A percentile compares a stretch with the other conserved stretches of the same genome.
These are phyloP conservation scores for Rhynchosporium graminicola DNA, from an alignment of 2,329 filamentous ascomycete genomes.

Conservation along the genomic window DNA sequence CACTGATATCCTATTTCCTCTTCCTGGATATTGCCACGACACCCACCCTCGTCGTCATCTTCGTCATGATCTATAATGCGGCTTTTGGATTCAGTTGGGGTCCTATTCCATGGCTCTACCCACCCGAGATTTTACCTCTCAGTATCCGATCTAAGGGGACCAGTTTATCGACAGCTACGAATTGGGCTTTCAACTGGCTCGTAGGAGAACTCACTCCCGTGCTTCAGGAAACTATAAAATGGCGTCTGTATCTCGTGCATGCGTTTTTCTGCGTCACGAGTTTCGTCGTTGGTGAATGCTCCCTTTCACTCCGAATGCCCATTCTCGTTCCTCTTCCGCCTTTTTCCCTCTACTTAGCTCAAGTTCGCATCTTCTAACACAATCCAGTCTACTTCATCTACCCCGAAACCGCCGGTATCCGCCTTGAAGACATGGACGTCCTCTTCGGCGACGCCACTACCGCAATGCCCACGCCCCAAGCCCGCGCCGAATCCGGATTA, in stretches of 20 bases:
- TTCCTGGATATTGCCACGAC: constrained; percentile 80
- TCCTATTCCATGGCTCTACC: constrained; percentile 96
- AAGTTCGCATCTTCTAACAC: background rate
- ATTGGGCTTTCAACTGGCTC: constrained; percentile 98
- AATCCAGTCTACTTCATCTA: constrained; percentile 89
- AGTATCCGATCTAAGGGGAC: constrained; percentile 97
- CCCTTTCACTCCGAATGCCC: no score
- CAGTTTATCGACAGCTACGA: constrained; percentile 91
- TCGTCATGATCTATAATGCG: constrained; percentile 98
- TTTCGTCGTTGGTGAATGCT: constrained; percentile 80
- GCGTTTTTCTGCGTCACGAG: constrained; percentile 95
- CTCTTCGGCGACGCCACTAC: constrained; percentile 93
- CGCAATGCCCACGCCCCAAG: constrained; percentile 74
- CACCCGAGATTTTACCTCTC: constrained; percentile 95
- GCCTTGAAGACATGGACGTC: constrained; percentile 93
- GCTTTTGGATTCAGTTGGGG: constrained; percentile 98
- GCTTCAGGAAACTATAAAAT: constrained; percentile 86
- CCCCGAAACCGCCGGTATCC: constrained; percentile 92
- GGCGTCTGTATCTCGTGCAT: constrained; percentile 92
- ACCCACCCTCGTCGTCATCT: constrained; percentile 82
- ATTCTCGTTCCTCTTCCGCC: constrained; percentile 44
- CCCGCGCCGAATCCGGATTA: constrained; percentile 78
- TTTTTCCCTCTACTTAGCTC: background rate
- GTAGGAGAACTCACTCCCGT: constrained; percentile 95
- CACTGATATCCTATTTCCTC: constrained; percentile 91